These are phyloP conservation scores for Cercospora beticola DNA, from an alignment of 2,329 filamentous ascomycete genomes.

Conservation along the genomic window DNA sequence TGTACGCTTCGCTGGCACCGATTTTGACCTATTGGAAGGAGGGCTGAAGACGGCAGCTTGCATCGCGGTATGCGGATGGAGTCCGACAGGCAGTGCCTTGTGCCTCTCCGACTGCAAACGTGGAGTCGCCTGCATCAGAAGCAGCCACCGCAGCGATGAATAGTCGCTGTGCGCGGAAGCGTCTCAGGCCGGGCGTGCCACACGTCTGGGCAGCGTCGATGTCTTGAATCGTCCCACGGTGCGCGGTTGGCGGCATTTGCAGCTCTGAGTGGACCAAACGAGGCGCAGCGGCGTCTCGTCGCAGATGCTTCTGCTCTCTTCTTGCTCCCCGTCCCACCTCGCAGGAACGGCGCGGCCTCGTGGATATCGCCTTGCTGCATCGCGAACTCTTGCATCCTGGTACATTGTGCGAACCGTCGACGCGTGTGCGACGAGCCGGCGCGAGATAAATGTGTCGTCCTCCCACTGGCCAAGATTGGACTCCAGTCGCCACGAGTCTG, in stretches of 20 bases:
- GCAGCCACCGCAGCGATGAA: not conserved
- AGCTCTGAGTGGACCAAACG: conserved; percentile 11
- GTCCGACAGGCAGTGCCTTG: not conserved
- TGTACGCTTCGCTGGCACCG: not conserved
- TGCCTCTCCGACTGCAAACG: not conserved
- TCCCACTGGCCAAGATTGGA: not conserved
- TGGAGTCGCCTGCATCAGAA: not conserved
- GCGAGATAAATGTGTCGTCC: conserved; percentile 6
- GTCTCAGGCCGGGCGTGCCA: not conserved
- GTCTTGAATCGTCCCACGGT: not conserved
- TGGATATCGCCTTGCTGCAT: conserved; percentile 7
- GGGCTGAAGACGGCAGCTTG: not conserved
- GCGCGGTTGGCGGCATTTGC: not conserved
- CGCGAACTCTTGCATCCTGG: not conserved
- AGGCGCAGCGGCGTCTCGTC: conserved; percentile 11
- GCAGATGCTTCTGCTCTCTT: not conserved
- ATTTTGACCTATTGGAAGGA: not conserved
- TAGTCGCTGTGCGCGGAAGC: not conserved
- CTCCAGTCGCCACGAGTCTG: conserved; percentile 14
- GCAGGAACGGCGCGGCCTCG: not conserved
- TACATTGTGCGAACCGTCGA: not conserved
- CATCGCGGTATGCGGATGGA: not conserved
- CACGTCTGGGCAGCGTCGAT: not conserved
- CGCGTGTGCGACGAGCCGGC: not conserved
- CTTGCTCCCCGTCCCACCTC: not conserved